These are phyloP conservation scores for Sphagnum contortum DNA, from an alignment of 225 moss, liverwort and hornwort genomes.

Conservation along the genomic window DNA sequence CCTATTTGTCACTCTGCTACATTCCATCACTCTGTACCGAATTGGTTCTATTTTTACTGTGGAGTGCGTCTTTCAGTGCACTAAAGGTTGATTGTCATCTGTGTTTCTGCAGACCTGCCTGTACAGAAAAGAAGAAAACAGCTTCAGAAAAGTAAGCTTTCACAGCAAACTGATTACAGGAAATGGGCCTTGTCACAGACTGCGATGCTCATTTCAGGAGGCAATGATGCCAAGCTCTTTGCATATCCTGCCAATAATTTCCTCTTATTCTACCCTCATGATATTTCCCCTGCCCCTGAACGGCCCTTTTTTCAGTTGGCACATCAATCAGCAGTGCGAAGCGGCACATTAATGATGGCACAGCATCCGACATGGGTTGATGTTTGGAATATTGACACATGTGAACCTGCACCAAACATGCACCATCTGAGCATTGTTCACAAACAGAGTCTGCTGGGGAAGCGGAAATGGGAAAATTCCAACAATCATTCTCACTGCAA, in stretches of 20 bases:
- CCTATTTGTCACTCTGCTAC: too few relatives aligned
- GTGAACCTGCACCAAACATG: conserved; percentile 9
- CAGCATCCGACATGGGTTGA: conserved; percentile 84
- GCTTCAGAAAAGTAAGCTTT: too few relatives aligned
- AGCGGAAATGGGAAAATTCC: conserved; percentile 34
- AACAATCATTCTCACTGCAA: too few relatives aligned
- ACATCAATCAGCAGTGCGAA: conserved; percentile 21
- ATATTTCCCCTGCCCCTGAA: conserved; percentile 81
- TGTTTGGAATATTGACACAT: conserved; percentile 54
- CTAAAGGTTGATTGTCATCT: too few relatives aligned
- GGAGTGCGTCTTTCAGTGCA: too few relatives aligned
- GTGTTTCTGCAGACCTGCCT: too few relatives aligned
- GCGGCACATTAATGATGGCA: conserved; percentile 52
- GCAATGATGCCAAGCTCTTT: conserved; percentile 85
- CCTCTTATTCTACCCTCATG: conserved; percentile 85
- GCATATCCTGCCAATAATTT: conserved; percentile 80
- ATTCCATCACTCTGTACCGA: too few relatives aligned
- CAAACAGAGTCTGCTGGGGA: conserved; percentile 13
- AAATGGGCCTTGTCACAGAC: conserved; percentile 61
- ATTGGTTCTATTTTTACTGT: too few relatives aligned
- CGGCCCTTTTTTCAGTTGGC: conserved; percentile 75
- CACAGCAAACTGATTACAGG: conserved; percentile 16
- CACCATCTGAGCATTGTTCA: neutral
- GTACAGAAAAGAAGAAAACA: too few relatives aligned
- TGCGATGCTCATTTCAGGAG: conserved; percentile 87